Evolutionary conservation across 495 filamentous ascomycete species (phyloP).

Genomic region (Elaphomyces granulatus): DNA sequence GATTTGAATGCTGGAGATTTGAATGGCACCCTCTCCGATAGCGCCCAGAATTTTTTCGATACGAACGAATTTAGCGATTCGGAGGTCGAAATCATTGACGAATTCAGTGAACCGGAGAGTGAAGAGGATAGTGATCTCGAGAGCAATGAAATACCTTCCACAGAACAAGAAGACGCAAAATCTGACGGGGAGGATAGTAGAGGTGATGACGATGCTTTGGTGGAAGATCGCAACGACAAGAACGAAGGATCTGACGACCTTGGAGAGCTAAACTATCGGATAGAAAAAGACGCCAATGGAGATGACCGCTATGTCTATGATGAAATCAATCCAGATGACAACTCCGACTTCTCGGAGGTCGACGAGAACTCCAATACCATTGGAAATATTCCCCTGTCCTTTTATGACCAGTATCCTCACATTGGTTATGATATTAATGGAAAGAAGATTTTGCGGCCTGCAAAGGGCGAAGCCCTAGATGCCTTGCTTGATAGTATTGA

Average conservation of each 20-base stretch:
- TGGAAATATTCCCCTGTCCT: slow-evolving; percentile 81
- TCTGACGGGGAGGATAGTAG: neutral
- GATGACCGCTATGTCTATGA: slow-evolving; percentile 63
- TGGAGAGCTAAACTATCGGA: slow-evolving; percentile 28
- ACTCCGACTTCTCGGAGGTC: slow-evolving; percentile 83
- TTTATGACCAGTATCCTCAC: slow-evolving; percentile 95
- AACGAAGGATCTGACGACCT: slow-evolving; percentile 15
- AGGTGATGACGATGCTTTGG: neutral
- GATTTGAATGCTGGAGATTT: slow-evolving; percentile 50
- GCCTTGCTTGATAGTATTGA: slow-evolving; percentile 91
- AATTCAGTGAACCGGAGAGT: slow-evolving; percentile 29
- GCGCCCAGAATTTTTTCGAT: slow-evolving; percentile 34
- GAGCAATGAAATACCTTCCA: slow-evolving; percentile 39
- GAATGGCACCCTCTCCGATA: slow-evolving; percentile 50
- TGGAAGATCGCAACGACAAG: slow-evolving; percentile 1
- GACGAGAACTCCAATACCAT: slow-evolving; percentile 76
- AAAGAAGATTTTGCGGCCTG: slow-evolving; percentile 91
- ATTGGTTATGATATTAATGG: slow-evolving; percentile 99
- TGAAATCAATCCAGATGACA: slow-evolving; percentile 90
- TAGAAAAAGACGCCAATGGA: slow-evolving; percentile 54
- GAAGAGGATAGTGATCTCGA: slow-evolving; percentile 32
- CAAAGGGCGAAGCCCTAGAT: slow-evolving; percentile 87
- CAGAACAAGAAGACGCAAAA: slow-evolving; percentile 17
- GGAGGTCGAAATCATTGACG: slow-evolving; percentile 32
- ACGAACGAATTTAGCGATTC: slow-evolving; percentile 34